Percentiles rank a stretch among this genome's conserved stretches.
Evolutionary conservation across 148 eudicot genomes (phyloP).

Genomic region (Rhododendron williamsianum): DNA sequence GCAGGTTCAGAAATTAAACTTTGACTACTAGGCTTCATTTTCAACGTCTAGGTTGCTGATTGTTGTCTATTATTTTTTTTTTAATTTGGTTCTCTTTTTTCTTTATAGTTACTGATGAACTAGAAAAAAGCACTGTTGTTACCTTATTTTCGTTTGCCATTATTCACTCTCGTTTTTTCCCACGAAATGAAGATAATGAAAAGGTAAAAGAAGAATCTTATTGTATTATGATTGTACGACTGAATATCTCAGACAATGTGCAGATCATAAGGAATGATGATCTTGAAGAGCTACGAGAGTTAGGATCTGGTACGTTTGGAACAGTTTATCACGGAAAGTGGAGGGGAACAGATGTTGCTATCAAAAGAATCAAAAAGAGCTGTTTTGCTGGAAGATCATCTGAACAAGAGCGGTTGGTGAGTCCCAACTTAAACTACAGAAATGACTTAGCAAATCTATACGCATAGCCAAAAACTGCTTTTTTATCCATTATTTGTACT

Average conservation of each 20-base stretch:
- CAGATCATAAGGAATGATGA: slow-evolving; percentile 88
- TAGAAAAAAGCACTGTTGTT: not conserved
- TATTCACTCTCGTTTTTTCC: not conserved
- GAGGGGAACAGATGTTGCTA: slow-evolving; percentile 98
- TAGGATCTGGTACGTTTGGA: slow-evolving; percentile 97
- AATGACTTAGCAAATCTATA: not conserved
- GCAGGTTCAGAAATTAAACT: slow-evolving; percentile 48
- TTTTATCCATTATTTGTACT: not conserved
- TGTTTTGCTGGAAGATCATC: slow-evolving; percentile 90
- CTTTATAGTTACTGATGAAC: not conserved
- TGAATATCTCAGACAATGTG: slow-evolving; percentile 12
- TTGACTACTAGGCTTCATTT: not conserved
- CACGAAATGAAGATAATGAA: not conserved
- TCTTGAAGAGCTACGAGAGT: slow-evolving; percentile 88
- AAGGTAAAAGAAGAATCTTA: not conserved
- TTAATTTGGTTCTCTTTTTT: not conserved
- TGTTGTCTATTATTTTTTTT: not conserved
- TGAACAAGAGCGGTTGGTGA: slow-evolving; percentile 84
- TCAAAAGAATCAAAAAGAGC: slow-evolving; percentile 88
- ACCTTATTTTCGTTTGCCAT: not conserved
- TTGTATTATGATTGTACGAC: not conserved
- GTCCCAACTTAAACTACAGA: slow-evolving; percentile 7
- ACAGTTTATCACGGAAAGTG: slow-evolving; percentile 97
- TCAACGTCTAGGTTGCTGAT: not conserved
- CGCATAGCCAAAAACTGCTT: not conserved